A percentile compares a stretch with the other conserved stretches of the same genome.
phyloP scores from a whole-genome alignment of 495 filamentous ascomycete genomes.

The Beverwykella pulmonaria region DNA sequence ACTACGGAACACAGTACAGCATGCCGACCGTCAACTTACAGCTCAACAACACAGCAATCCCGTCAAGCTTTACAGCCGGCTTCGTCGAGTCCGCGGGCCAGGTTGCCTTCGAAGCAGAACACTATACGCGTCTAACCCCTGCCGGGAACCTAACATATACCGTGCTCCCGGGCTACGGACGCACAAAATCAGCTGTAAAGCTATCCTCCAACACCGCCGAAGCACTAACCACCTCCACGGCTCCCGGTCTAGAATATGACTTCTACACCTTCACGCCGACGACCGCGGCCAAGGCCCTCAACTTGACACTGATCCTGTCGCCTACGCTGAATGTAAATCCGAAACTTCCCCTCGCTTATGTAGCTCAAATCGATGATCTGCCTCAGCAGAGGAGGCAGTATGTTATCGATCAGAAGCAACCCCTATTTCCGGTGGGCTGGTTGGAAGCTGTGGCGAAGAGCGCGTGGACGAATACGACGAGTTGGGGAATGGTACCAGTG shows the following conservation, averaged over 20 bases:
- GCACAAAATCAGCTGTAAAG: slow-evolving; percentile 61
- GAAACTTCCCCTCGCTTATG: slow-evolving; percentile 61
- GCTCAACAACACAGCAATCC: slow-evolving; percentile 56
- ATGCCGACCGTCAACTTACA: slow-evolving; percentile 62
- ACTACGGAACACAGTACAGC: slow-evolving; percentile 57
- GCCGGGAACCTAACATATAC: slow-evolving; percentile 46
- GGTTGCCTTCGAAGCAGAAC: slow-evolving; percentile 63
- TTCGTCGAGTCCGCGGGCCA: slow-evolving; percentile 67
- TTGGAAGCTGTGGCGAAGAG: slow-evolving; percentile 57
- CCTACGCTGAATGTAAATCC: slow-evolving; percentile 65
- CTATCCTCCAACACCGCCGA: slow-evolving; percentile 57
- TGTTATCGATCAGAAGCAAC: slow-evolving; percentile 51
- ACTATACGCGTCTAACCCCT: slow-evolving; percentile 49
- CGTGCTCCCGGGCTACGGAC: slow-evolving; percentile 58
- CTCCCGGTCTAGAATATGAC: slow-evolving; percentile 65
- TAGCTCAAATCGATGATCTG: slow-evolving; percentile 56
- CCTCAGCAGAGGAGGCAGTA: slow-evolving; percentile 54
- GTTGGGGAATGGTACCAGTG: slow-evolving; percentile 49
- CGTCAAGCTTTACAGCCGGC: slow-evolving; percentile 59
- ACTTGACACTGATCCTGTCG: slow-evolving; percentile 64
- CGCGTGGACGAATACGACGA: slow-evolving; percentile 64
- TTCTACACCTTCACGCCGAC: slow-evolving; percentile 61
- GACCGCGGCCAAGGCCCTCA: slow-evolving; percentile 48
- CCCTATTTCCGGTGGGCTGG: slow-evolving; percentile 59
- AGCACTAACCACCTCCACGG: slow-evolving; percentile 51